Percentiles rank a stretch among this genome's conserved stretches.
phyloP scores from a whole-genome alignment of 164 flowering plant species.

The Hamamelis virginiana region DNA sequence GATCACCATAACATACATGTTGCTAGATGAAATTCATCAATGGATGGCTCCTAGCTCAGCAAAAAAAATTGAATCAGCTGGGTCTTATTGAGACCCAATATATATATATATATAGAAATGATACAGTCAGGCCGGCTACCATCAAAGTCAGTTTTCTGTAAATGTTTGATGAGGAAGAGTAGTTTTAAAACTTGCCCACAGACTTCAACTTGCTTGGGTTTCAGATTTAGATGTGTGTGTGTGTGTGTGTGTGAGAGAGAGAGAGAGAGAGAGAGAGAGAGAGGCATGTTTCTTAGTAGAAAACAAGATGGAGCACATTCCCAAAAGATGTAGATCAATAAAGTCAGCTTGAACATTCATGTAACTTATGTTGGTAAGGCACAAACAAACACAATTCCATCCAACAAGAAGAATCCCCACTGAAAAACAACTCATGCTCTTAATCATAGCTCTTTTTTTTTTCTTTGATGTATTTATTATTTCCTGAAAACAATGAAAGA shows the following conservation, averaged over 20 bases:
- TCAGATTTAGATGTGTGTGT: too few species aligned
- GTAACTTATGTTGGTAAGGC: not conserved
- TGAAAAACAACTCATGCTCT: not conserved
- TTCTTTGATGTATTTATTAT: constrained; percentile 2
- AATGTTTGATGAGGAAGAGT: too few species aligned
- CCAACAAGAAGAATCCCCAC: constrained; percentile 5
- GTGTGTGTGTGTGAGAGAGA: constrained; percentile 3
- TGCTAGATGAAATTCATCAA: too few species aligned
- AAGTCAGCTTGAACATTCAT: constrained; percentile 7
- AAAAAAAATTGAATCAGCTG: too few species aligned
- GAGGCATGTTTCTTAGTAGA: not conserved
- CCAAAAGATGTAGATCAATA: constrained; percentile 1
- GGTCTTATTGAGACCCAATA: too few species aligned
- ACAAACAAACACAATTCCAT: not conserved
- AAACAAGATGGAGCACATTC: constrained; percentile 7
- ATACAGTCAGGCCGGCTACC: too few species aligned
- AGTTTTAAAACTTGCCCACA: too few species aligned
- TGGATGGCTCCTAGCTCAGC: too few species aligned
- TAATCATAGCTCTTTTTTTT: not conserved
- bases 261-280: not conserved
- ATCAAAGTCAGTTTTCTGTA: too few species aligned
- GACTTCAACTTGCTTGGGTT: too few species aligned
- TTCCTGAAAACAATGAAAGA: constrained; percentile 17
- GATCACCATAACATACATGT: too few species aligned
- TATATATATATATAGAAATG: too few species aligned